Evolutionary conservation across 108 stramenopile species (phyloP).

Genomic region (Fistulifera pelliculosa): DNA sequence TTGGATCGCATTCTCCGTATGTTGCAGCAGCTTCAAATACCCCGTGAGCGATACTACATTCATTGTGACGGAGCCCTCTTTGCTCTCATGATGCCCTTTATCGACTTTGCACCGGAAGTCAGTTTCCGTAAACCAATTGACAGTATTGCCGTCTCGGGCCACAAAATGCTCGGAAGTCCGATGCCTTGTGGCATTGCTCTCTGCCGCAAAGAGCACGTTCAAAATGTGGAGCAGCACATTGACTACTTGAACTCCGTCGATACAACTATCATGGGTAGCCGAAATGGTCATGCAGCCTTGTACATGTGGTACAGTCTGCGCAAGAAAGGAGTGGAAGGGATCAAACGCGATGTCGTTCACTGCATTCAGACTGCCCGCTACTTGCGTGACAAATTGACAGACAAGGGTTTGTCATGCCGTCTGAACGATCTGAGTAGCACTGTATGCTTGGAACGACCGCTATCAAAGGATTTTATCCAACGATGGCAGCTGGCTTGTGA

Average conservation of each 20-base stretch:
- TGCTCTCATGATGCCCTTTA: slow-evolving; percentile 88
- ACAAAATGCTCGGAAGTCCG: slow-evolving; percentile 88
- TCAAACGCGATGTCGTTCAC: slow-evolving; percentile 74
- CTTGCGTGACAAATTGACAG: slow-evolving; percentile 57
- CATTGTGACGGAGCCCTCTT: slow-evolving; percentile 85
- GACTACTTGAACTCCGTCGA: slow-evolving; percentile 69
- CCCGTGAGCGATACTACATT: slow-evolving; percentile 71
- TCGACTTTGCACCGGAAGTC: slow-evolving; percentile 69
- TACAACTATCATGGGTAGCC: slow-evolving; percentile 46
- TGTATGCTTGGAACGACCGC: slow-evolving; percentile 77
- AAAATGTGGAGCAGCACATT: slow-evolving; percentile 73
- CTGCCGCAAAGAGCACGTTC: slow-evolving; percentile 76
- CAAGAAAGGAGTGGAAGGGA: slow-evolving; percentile 81
- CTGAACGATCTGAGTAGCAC: slow-evolving; percentile 74
- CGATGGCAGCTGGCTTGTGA: slow-evolving; percentile 85
- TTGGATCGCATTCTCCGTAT: slow-evolving; percentile 78
- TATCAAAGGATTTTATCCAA: slow-evolving; percentile 65
- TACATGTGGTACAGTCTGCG: slow-evolving; percentile 86
- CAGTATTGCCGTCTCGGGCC: slow-evolving; percentile 78
- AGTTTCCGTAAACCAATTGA: slow-evolving; percentile 81
- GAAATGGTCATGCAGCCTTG: slow-evolving; percentile 50
- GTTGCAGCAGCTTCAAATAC: slow-evolving; percentile 54
- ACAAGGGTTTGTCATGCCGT: slow-evolving; percentile 60
- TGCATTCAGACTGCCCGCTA: slow-evolving; percentile 83
- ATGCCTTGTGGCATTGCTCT: slow-evolving; percentile 87